Evolutionary conservation across 805 yeast species (phyloP), one percentile per base, ranked within the genome.

Genomic region (Pichia nanzhaoensis): DNA sequence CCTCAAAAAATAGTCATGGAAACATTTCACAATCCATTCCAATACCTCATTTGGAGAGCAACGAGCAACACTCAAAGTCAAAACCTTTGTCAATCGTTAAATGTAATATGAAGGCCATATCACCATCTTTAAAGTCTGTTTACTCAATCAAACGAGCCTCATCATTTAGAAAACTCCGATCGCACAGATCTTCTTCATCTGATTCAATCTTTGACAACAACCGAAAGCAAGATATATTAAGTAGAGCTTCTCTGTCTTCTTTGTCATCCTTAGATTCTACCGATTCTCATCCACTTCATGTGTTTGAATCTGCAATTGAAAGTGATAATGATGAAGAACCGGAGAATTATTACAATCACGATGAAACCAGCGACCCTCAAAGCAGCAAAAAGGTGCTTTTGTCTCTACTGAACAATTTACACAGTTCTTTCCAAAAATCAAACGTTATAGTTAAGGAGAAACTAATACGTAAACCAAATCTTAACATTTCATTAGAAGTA

Each of bases 121-220:
- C 48, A 2, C 48, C 49, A 7, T 46, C 49, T 16, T 27, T 46
- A 4, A 38, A 35, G 22, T 38, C 47, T 2, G 40, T 44, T 4
- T 43, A 43, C 43, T 21, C 28, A 28, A 18, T 35, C 5, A 46
- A 43, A 46, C 33, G 37, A 12, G 41, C 44, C 13, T 19, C 40
- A n/a, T 39, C 49, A 2, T 43, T 43, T 4, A 34, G 36, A 27
- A 41, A 37, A 18, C n/a, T 19, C 18, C 35, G 19, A 2, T n/a
- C 33, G 12, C 9, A 30, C 16, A 30, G 33, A 13, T 30, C 33
- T 30, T 30, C 33, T 30, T 31, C 18, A 14, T 5, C 9, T 18
- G 20, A 17, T 34, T 34, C 37, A 34, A 17, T 34, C 3, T 17
- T 17, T 34, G 37, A 34, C 20, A 34, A 17, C 3, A 19, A 19